These are phyloP conservation scores for Lignosus rhinocerotis DNA, from an alignment of 1,284 basidiomycete species.

Conservation along the genomic window DNA sequence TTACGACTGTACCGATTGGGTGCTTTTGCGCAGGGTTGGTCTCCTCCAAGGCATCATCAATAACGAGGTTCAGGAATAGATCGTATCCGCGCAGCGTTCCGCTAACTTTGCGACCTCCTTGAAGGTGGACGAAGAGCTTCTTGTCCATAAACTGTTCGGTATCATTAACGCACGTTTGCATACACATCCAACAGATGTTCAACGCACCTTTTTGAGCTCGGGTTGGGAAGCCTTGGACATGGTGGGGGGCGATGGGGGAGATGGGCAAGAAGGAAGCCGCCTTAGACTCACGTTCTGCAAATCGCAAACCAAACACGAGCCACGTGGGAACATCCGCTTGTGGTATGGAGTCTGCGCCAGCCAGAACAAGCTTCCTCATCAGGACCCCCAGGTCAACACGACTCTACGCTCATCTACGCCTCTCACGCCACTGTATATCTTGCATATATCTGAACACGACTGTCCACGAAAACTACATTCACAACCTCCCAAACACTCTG, in stretches of 20 bases:
- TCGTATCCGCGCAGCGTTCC: slow-evolving; percentile 97
- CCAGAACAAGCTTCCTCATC: slow-evolving; percentile 15
- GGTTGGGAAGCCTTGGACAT: slow-evolving; percentile 94
- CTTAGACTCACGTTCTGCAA: slow-evolving; percentile 5
- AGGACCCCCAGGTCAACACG: slow-evolving; percentile 21
- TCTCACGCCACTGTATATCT: slow-evolving; percentile 21
- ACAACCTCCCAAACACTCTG: background rate
- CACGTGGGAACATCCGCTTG: slow-evolving; percentile 21
- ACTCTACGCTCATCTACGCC: slow-evolving; percentile 12
- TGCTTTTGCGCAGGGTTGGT: slow-evolving; percentile 87
- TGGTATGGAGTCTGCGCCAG: slow-evolving; percentile 9
- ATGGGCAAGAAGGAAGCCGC: slow-evolving; percentile 5
- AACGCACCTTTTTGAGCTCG: slow-evolving; percentile 86
- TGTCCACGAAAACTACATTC: slow-evolving; percentile 6
- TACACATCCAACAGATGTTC: background rate
- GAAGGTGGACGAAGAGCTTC: slow-evolving; percentile 91
- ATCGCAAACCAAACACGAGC: slow-evolving; percentile 10
- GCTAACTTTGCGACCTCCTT: slow-evolving; percentile 95
- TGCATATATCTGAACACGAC: slow-evolving; percentile 6
- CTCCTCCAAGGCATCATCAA: slow-evolving; percentile 96
- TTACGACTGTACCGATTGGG: slow-evolving; percentile 86
- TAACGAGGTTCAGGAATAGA: slow-evolving; percentile 97
- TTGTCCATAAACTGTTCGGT: slow-evolving; percentile 94
- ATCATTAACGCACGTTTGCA: background rate
- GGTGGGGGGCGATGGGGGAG: slow-evolving; percentile 26